A percentile compares a stretch with the other conserved stretches of the same genome.
phyloP scores from a whole-genome alignment of 768 basidiomycete species.

The Coprinopsis sp. region DNA sequence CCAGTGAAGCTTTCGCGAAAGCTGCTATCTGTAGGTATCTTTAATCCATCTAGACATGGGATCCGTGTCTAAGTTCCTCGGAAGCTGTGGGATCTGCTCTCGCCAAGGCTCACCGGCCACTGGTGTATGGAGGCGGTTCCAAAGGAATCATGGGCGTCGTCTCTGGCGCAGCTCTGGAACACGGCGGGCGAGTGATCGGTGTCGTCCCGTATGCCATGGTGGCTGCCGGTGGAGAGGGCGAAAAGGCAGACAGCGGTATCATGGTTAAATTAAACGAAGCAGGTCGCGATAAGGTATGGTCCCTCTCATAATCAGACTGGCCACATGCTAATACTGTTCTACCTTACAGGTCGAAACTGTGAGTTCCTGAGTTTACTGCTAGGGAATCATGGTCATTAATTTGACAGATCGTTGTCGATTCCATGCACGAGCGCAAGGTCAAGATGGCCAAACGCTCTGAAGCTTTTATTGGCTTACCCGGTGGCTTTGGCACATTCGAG shows the following conservation, averaged over 20 bases:
- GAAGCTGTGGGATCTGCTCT: constrained; percentile 74
- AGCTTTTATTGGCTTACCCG: constrained; percentile 87
- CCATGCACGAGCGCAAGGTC: constrained; percentile 87
- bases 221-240: constrained; percentile 56
- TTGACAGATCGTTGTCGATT: constrained; percentile 60
- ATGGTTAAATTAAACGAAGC: constrained; percentile 20
- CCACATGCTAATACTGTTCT: not conserved
- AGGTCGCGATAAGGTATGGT: constrained; percentile 23
- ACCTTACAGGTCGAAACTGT: constrained; percentile 28
- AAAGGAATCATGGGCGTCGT: constrained; percentile 86
- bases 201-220: constrained; percentile 77
- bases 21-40: constrained; percentile 73
- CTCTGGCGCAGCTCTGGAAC: constrained; percentile 56
- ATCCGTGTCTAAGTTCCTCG: no score
- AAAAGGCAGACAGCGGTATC: constrained; percentile 30
- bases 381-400: no score
- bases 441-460: constrained; percentile 81
- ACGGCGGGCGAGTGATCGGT: constrained; percentile 71
- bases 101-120: constrained; percentile 49
- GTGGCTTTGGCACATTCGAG: constrained; percentile 94
- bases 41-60: no score
- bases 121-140: constrained; percentile 86
- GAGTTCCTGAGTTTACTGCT: constrained; percentile 9
- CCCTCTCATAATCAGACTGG: not conserved
- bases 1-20: constrained; percentile 53